A percentile compares a stretch with the other conserved stretches of the same genome.
These are phyloP conservation scores for Secale cereale DNA, from an alignment of 176 grass and related monocot genomes.

Conservation along the genomic window DNA sequence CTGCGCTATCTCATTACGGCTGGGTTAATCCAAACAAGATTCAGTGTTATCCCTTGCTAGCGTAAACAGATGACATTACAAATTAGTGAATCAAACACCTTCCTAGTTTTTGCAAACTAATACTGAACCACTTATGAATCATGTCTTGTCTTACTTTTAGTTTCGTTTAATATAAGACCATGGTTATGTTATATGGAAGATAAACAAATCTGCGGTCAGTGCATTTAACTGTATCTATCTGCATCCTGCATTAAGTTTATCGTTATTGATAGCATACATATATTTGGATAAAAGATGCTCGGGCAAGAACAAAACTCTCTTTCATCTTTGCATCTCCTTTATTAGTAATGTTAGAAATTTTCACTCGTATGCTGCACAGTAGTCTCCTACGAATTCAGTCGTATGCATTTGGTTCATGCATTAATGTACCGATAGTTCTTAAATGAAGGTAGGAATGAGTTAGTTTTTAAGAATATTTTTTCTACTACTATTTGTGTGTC, in stretches of 20 bases:
- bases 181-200: background rate
- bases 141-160: background rate
- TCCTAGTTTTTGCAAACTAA: background rate
- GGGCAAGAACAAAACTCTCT: background rate
- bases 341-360: background rate
- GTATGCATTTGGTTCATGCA: background rate
- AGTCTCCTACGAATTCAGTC: background rate
- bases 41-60: too few species aligned
- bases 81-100: too few species aligned
- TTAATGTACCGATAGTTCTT: background rate
- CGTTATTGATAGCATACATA: background rate
- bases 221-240: background rate
- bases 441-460: background rate
- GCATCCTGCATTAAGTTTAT: background rate
- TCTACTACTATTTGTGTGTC: background rate
- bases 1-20: too few species aligned
- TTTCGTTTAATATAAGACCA: background rate
- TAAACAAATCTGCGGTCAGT: background rate
- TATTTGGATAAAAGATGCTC: background rate
- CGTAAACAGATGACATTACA: too few species aligned
- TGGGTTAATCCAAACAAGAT: too few species aligned
- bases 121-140: background rate
- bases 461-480: background rate
- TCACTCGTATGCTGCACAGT: background rate
- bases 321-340: background rate